Percentiles rank a stretch among this genome's conserved stretches.
phyloP scores from a whole-genome alignment of 768 basidiomycete genomes.

The Podaxis sp. region DNA sequence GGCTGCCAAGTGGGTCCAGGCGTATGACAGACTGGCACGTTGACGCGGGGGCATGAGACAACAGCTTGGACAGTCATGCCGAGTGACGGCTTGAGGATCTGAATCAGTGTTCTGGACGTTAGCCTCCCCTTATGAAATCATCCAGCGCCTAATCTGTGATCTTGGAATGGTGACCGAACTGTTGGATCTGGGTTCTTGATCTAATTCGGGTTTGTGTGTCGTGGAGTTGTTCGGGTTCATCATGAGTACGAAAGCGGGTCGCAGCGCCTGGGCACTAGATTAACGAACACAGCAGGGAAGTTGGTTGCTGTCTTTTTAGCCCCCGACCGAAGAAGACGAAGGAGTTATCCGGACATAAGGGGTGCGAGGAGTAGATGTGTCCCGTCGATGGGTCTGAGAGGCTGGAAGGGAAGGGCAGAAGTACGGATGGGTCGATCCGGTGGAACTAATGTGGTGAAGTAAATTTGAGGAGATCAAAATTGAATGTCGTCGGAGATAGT shows the following conservation, averaged over 20 bases:
- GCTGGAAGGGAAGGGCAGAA: background rate
- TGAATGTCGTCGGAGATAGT: slow-evolving; percentile 4
- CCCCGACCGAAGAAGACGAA: background rate
- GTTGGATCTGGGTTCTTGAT: background rate
- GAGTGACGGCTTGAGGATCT: background rate
- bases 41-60: background rate
- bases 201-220: background rate
- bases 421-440: background rate
- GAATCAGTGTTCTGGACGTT: slow-evolving; percentile 2
- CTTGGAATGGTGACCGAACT: background rate
- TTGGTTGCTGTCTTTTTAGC: background rate
- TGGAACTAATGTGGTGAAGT: background rate
- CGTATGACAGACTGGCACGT: slow-evolving; percentile 1
- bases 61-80: background rate
- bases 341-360: background rate
- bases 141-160: background rate
- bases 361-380: background rate
- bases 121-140: slow-evolving; percentile 10
- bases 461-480: background rate
- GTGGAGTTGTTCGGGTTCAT: background rate
- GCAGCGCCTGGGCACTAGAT: background rate
- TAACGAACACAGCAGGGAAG: background rate
- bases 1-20: slow-evolving; percentile 9
- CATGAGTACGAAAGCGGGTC: background rate
- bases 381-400: background rate